Conservation (phyloP, 352 stramenopile species). For the Globisporangium cederbergense region DNA sequence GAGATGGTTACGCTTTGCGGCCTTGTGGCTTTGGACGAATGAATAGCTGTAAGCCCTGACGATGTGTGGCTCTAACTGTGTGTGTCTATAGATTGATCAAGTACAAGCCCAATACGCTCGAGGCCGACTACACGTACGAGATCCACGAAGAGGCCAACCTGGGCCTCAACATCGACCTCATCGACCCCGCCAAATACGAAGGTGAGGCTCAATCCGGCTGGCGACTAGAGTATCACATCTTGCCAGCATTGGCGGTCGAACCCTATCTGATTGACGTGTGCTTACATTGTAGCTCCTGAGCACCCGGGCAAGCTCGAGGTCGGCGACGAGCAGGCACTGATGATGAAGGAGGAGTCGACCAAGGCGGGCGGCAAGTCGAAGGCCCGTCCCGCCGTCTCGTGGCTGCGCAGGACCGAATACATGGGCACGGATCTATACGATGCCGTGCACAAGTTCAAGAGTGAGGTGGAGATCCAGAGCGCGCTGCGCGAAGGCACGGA, state of each 20-base stretch:
- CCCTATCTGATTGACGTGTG: neutral
- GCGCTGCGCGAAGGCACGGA: conserved; percentile 79
- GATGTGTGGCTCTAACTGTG: conserved; percentile 3
- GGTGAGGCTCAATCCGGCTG: conserved; percentile 22
- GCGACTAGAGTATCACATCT: too few relatives aligned
- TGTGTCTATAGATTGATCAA: conserved; percentile 57
- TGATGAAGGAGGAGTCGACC: conserved; percentile 70
- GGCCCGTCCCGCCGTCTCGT: conserved; percentile 67
- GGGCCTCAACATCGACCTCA: conserved; percentile 77
- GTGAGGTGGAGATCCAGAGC: conserved; percentile 81
- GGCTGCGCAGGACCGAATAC: conserved; percentile 80
- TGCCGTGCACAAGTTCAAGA: conserved; percentile 86
- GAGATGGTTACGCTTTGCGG: conserved; percentile 2
- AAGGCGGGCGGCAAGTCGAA: conserved; percentile 57
- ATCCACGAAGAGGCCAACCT: conserved; percentile 82
- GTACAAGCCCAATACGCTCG: conserved; percentile 83
- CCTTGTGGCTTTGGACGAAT: neutral
- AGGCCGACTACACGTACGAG: conserved; percentile 85
- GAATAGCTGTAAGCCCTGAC: neutral
- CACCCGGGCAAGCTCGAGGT: conserved; percentile 52
- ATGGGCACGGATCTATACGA: conserved; percentile 87
- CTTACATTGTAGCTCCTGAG: conserved; percentile 33
- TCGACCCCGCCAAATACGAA: conserved; percentile 84
- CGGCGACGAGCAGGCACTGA: conserved; percentile 70
- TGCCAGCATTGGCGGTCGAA: neutral